Base-by-base conservation (phyloP, 1,284 basidiomycete genomes). In the Microbotryum intermedium region DNA sequence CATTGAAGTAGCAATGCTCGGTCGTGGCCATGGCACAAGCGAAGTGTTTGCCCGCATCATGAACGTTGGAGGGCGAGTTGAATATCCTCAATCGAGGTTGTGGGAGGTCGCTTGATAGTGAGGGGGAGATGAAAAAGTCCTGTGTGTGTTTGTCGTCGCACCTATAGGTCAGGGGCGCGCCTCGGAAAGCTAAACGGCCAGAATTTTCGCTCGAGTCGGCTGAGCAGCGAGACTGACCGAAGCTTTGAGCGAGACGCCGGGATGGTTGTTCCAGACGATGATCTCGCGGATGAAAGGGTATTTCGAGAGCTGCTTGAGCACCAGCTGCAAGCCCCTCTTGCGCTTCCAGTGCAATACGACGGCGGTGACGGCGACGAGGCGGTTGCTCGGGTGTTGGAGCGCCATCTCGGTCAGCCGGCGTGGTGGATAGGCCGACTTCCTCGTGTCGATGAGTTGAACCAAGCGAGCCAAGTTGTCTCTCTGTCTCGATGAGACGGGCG, bases 221-320 rank as follows among this genome's bases (percentile, higher is more conserved):
- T 11, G 34, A 39, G 11, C 34, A 39, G 16, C 34, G 18, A 16
- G 16, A 47, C 54, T 53, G 43, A 57, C 64, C 49, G 54, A 29
- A 3, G 55, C 42, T 5, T 50, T 30, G 29, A 69, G 51, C 53
- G 59, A 50, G 20, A 60, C 28, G 3, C 57, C 61, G 1, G 59
- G 59, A n/a, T 53, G 53, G 49, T 71, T 69, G 56, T 71, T 71
- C 70, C 70, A 71, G n/a, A 70, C 55, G 52, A 71, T 69, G 43
- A 69, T 62, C 55, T 71, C 70, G 29, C 65, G 57, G 28, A 71
- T 58, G 53, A 66, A 71, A 1, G 70, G 69, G 45, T 67, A 68
- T 8, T 50, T 47, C 3, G 63, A 44, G 28, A 68, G 58, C 39
- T 64, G 60, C 30, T 52, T 53, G 6, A 69, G 30, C 28, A 69